Conservation (phyloP, 176 grass and related monocot species). For the Saccharum spontaneum region DNA sequence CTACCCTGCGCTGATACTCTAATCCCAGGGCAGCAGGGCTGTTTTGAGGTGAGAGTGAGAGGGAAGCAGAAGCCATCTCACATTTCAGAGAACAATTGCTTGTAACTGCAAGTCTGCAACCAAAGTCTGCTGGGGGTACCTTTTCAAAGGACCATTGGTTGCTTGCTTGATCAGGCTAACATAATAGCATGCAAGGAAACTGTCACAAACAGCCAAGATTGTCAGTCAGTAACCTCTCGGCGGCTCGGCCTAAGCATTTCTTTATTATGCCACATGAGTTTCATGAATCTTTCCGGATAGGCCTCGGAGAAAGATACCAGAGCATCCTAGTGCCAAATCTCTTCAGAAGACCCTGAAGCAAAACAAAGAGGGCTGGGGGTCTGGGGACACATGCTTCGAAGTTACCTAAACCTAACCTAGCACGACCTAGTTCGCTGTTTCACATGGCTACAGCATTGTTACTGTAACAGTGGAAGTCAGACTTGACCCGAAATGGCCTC, state of each 20-base stretch:
- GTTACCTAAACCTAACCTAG: background rate
- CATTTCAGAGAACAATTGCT: background rate
- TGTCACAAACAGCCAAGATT: constrained; percentile 29
- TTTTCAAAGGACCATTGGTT: constrained; percentile 20
- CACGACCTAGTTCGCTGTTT: background rate
- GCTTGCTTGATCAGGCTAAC: constrained; percentile 35
- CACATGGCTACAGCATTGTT: constrained; percentile 4
- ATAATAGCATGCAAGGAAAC: constrained; percentile 8
- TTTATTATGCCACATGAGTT: constrained; percentile 26
- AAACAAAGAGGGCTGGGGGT: background rate
- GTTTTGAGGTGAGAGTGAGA: constrained; percentile 6
- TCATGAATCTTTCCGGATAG: constrained; percentile 27
- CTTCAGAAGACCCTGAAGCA: background rate
- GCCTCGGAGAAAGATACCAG: constrained; percentile 20
- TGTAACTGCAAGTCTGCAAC: background rate
- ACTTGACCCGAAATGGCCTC: too few relatives aligned
- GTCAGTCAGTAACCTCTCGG: constrained; percentile 27
- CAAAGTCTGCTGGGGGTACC: background rate
- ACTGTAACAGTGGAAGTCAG: too few relatives aligned
- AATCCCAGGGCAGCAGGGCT: background rate
- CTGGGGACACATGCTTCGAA: constrained; percentile 14
- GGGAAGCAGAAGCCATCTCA: constrained; percentile 18
- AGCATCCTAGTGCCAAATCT: constrained; percentile 1
- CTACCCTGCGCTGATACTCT: background rate
- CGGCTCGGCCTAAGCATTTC: background rate